These are phyloP conservation scores for Fusarium solani-melongenae DNA, from an alignment of 2,329 filamentous ascomycete species.

Conservation along the genomic window DNA sequence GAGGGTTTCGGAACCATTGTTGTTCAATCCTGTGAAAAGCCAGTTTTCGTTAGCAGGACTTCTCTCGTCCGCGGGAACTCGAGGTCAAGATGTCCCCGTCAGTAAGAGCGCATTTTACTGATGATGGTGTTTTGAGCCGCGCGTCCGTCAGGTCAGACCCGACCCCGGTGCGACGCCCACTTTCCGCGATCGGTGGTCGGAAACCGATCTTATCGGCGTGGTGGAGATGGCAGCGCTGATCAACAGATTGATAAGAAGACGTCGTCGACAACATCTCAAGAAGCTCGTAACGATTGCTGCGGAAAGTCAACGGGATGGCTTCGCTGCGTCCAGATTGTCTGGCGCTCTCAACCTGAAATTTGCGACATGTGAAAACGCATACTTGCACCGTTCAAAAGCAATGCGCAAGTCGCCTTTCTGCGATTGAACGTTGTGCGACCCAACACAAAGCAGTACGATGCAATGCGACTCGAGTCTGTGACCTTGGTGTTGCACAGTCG, in stretches of 20 bases:
- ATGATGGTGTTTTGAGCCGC: conserved; percentile 23
- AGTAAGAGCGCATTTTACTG: conserved; percentile 4
- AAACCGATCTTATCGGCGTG: conserved; percentile 29
- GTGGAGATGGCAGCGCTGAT: conserved; percentile 4
- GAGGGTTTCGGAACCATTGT: conserved; percentile 30
- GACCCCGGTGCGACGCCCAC: conserved; percentile 21
- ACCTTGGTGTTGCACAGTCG: neutral
- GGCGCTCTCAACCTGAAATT: neutral
- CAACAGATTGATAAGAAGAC: conserved; percentile 34
- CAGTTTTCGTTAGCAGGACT: neutral
- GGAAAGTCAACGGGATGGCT: neutral
- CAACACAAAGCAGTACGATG: neutral
- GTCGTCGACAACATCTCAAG: neutral
- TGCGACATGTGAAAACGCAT: neutral
- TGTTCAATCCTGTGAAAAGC: neutral
- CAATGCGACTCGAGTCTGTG: neutral
- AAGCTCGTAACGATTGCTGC: neutral
- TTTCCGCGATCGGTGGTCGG: conserved; percentile 16
- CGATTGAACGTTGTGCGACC: neutral
- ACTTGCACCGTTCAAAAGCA: neutral
- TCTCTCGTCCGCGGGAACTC: neutral
- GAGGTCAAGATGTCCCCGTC: conserved; percentile 3
- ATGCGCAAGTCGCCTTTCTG: neutral
- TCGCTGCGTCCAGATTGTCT: neutral
- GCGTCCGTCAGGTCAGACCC: conserved; percentile 27